Evolutionary conservation across 2,329 filamentous ascomycete species (phyloP).

Genomic region (Monosporascus sp.): DNA sequence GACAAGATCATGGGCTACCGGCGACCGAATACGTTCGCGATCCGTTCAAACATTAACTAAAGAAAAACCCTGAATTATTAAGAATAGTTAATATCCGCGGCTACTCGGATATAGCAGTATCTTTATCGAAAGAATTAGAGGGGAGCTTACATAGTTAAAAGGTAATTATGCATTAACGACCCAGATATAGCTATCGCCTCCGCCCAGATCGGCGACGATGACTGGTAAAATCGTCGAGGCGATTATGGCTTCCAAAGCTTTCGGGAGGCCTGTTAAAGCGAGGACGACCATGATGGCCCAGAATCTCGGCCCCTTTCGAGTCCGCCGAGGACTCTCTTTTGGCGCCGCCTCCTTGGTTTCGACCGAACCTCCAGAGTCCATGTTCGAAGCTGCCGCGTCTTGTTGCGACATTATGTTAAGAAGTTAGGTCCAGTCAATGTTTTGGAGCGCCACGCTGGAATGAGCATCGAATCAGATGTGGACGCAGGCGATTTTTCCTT

Average conservation of each 20-base stretch:
- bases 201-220: slow-evolving; percentile 13
- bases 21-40: slow-evolving; percentile 44
- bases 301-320: not conserved
- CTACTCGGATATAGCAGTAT: too few relatives aligned
- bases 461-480: too few relatives aligned
- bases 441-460: too few relatives aligned
- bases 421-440: too few relatives aligned
- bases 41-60: slow-evolving; percentile 42
- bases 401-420: too few relatives aligned
- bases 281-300: not conserved
- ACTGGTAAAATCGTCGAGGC: slow-evolving; percentile 15
- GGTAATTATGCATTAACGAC: slow-evolving; percentile 25
- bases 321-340: too few relatives aligned
- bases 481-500: too few relatives aligned
- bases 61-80: slow-evolving; percentile 13
- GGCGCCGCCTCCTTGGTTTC: too few relatives aligned
- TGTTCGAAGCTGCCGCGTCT: too few relatives aligned
- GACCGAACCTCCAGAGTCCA: too few relatives aligned
- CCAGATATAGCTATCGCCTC: slow-evolving; percentile 16
- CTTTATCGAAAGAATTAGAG: too few relatives aligned
- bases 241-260: slow-evolving; percentile 4
- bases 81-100: too few relatives aligned
- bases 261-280: not conserved
- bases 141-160: slow-evolving; percentile 29
- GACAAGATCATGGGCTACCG: slow-evolving; percentile 32